phyloP scores from a whole-genome alignment of 441 rosid species.

The Erodium texanum region DNA sequence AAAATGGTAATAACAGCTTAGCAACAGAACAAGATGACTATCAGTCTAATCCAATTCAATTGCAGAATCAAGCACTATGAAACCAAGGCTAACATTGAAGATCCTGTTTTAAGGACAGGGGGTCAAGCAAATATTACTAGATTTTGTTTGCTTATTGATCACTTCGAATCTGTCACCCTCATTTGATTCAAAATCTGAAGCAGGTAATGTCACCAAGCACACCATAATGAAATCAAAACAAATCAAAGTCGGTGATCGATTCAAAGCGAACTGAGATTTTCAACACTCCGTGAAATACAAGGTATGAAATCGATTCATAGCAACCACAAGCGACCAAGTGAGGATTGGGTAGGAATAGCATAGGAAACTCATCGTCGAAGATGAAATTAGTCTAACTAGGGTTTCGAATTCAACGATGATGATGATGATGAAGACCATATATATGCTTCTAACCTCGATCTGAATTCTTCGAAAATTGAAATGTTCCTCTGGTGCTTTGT shows the following conservation, averaged over 20 bases:
- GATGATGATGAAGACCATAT: neutral
- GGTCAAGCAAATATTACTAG: neutral
- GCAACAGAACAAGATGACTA: neutral
- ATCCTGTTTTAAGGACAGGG: neutral
- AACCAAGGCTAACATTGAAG: neutral
- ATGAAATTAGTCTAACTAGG: neutral
- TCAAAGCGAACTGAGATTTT: neutral
- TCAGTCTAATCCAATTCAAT: neutral
- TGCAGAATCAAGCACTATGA: neutral
- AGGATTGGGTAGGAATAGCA: neutral
- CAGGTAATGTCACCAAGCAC: neutral
- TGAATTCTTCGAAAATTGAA: neutral
- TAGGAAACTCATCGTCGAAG: neutral
- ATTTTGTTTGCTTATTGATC: neutral
- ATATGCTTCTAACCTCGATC: neutral
- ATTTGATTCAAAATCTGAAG: neutral
- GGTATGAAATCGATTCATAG: neutral
- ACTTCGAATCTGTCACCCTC: neutral
- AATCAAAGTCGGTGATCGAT: neutral
- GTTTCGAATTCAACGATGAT: neutral
- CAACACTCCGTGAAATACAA: neutral
- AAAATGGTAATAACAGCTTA: neutral
- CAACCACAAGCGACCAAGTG: neutral
- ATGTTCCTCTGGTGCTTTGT: neutral
- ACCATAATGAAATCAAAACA: neutral